Evolutionary conservation across 2,329 filamentous ascomycete genomes (phyloP).

Genomic region (Aureobasidium sp.): DNA sequence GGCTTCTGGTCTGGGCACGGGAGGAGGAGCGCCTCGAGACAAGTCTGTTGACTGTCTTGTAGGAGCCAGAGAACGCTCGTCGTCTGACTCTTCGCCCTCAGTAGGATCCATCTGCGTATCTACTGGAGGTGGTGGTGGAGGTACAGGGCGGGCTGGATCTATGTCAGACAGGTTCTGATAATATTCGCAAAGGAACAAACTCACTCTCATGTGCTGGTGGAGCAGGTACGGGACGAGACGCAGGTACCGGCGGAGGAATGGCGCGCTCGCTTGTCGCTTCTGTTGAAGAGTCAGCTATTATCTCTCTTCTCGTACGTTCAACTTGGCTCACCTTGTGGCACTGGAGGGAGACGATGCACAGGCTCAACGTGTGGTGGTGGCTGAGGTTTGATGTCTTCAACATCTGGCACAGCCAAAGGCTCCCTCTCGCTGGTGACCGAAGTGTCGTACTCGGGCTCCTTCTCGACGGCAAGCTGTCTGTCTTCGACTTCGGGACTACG

Average conservation of each 20-base stretch:
- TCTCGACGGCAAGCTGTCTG: slow-evolving; percentile 39
- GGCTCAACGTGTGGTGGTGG: slow-evolving; percentile 35
- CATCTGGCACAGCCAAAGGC: slow-evolving; percentile 46
- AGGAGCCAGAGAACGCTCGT: slow-evolving; percentile 59
- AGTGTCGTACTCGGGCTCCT: slow-evolving; percentile 42
- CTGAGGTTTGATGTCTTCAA: slow-evolving; percentile 46
- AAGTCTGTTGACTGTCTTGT: slow-evolving; percentile 24
- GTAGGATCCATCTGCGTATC: slow-evolving; percentile 54
- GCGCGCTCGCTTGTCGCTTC: slow-evolving; percentile 17
- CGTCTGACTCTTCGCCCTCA: slow-evolving; percentile 78
- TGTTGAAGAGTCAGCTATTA: not conserved
- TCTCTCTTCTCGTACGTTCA: not conserved
- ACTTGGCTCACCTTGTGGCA: slow-evolving; percentile 24
- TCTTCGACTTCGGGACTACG: slow-evolving; percentile 44
- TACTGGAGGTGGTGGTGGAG: slow-evolving; percentile 47
- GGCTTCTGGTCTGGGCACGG: slow-evolving; percentile 25
- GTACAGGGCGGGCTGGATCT: slow-evolving; percentile 54
- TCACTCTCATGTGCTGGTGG: slow-evolving; percentile 40
- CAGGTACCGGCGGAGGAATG: slow-evolving; percentile 30
- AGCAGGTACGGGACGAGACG: slow-evolving; percentile 40
- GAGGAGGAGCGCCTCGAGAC: slow-evolving; percentile 25
- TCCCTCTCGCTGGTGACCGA: slow-evolving; percentile 37
- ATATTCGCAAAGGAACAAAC: slow-evolving; percentile 21
- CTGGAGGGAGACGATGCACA: slow-evolving; percentile 34
- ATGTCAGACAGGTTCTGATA: not conserved